Evolutionary conservation across 1,284 basidiomycete species (phyloP), one percentile per base, ranked within the genome.

Genomic region (Ustilago nuda): DNA sequence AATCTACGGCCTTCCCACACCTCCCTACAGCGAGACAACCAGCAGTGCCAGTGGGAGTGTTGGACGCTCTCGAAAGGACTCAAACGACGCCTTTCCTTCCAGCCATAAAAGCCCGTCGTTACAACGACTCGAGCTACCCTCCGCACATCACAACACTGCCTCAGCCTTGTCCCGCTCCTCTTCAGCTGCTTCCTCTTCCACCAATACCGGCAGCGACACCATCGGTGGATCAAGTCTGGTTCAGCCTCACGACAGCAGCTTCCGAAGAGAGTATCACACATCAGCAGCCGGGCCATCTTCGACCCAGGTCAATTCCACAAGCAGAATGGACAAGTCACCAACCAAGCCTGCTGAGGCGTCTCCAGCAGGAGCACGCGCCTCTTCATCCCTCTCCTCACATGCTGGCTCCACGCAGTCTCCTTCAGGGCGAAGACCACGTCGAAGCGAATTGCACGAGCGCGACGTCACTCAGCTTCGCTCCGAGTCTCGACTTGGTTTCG

Each of bases 401-500:
- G 48, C 48, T 30, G 13, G 27, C 15, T 50, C 66, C 39, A 36
- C 27, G 30, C 32, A 39, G 27, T 69, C 74, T 23, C 73, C 68
- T 17, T 46, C 57, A 41, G 35, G 57, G 30, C 61, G 65, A 13
- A 51, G 72, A 35, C 58, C 56, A 30, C 61, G 72, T 35, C 60
- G 78, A 30, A 80, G 78, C 57, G 75, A 70, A 32, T 57, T 78
- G 61, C 77, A 78, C 36, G 72, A 78, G 61, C 72, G 71, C 19
- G 72, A 81, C n/a, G 65, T 81, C 48, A 66, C 50, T n/a, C 74
- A 71, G 45, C 72, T 81, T 17, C 65, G 78, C 35, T 78, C 79
- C 45, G 78, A 81, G 36, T 78, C 78, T 23, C 66, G 76, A 11
- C 37, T 80, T 0, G 75, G 75, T 12, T 51, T 51, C n/a, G 45